A percentile compares a stretch with the other conserved stretches of the same genome.
phyloP scores from a whole-genome alignment of 495 filamentous ascomycete genomes.

The Cetradonia linearis region DNA sequence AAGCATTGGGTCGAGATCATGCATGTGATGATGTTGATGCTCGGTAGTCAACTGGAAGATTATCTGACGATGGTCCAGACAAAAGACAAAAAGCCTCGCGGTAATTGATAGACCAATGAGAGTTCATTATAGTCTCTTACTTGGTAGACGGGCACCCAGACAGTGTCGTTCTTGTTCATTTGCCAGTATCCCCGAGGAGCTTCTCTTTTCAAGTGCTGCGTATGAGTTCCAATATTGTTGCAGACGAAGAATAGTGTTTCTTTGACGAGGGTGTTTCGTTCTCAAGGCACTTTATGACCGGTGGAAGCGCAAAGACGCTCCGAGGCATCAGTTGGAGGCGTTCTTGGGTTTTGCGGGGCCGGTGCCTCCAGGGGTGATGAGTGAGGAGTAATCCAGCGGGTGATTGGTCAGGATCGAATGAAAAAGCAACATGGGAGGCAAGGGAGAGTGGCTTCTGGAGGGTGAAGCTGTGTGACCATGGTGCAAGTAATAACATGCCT shows the following conservation, averaged over 20 bases:
- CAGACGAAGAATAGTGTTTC: not conserved
- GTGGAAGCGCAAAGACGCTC: not conserved
- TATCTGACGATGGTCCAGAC: not conserved
- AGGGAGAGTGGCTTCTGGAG: not conserved
- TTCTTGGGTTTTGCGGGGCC: not conserved
- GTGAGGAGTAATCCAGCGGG: slow-evolving; percentile 4
- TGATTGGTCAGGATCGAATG: not conserved
- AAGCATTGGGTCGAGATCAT: not conserved
- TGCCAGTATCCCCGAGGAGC: too few species aligned
- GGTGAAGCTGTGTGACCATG: not conserved
- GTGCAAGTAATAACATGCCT: too few species aligned
- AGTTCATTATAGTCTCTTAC: not conserved
- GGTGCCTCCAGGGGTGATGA: not conserved
- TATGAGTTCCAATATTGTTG: too few species aligned
- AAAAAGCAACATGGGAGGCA: not conserved
- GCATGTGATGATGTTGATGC: not conserved
- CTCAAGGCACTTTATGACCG: not conserved
- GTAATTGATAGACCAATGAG: slow-evolving; percentile 1
- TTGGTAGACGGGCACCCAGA: not conserved
- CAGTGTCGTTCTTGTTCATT: not conserved
- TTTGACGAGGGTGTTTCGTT: not conserved
- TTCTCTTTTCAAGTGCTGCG: too few species aligned
- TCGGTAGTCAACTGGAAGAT: not conserved
- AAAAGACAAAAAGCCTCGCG: not conserved
- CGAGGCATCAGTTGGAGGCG: not conserved